Evolutionary conservation across 148 eudicot species (phyloP), one percentile per base, ranked within the genome.

Genomic region (Persicaria maculosa): DNA sequence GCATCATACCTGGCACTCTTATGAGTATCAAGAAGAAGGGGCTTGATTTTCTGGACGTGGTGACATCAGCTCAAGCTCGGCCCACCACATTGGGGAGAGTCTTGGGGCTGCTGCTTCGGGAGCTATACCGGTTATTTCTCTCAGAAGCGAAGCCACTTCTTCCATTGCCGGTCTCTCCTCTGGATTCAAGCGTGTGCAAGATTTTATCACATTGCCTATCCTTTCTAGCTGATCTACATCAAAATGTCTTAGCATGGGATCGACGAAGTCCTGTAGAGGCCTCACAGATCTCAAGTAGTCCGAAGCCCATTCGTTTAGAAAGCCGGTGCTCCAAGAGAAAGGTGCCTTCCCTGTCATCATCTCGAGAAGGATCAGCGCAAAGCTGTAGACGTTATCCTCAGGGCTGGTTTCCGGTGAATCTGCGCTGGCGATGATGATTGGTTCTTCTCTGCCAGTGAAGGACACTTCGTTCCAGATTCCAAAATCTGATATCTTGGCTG

Each of bases 21-120:
- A 52, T n/a, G 16, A 52, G n/a, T 52, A 12, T 52, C 55, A 16
- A 14, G 61, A 55, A 19, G 17, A n/a, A 19, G 61, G 22, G 5
- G 61, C 25, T 19, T 55, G 61, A 55, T n/a, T 55, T 19, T 20
- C 22, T 2, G 62, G 62, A 9, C 20, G 62, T n/a, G 62, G 62
- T 25, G 62, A 57, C 45, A 64, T 12, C 16, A 64, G 45, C 80
- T 91, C 98, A 57, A 95, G 92, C 76, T 95, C 94, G 25, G 92
- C 90, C 96, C 96, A 92, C 96, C 97, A 92, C 79, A 90, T 89
- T 52, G 98, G 91, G 12, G 96, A 87, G 44, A 85, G 70, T 74
- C 83, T 80, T 2, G 98, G 96, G 7, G 70, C 78, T 9, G 97
- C 98, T 75, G 72, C 87, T 53, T 86, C 92, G 1, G 86, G 89